These are phyloP conservation scores for Diutina rugosa DNA, from an alignment of 1,139 yeast genomes.

Conservation along the genomic window DNA sequence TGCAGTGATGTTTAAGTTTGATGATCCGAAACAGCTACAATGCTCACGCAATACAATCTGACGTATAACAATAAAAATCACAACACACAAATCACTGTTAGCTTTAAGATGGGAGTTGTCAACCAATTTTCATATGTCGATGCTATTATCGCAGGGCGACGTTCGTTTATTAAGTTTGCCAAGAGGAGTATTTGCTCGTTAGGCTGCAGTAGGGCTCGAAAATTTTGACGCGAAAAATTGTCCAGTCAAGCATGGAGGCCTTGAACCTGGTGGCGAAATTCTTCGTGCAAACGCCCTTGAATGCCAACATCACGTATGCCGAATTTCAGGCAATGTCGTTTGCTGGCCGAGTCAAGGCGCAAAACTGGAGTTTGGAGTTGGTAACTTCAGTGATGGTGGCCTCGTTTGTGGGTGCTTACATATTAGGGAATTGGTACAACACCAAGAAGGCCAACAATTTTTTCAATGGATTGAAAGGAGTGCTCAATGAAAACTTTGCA, in stretches of 20 bases:
- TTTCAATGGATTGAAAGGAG: constrained; percentile 30
- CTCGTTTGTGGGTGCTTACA: constrained; percentile 31
- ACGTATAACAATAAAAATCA: too few species aligned
- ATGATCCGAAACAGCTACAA: too few species aligned
- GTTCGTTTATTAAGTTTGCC: neutral
- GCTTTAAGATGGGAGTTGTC: too few species aligned
- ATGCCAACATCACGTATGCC: constrained; percentile 27
- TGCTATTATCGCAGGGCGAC: neutral
- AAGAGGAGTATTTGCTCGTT: neutral
- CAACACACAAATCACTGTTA: too few species aligned
- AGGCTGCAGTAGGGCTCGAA: neutral
- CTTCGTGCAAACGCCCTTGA: neutral
- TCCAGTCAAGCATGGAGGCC: neutral
- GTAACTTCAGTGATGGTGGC: constrained; percentile 25
- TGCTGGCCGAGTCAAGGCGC: constrained; percentile 33
- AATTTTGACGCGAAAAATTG: neutral
- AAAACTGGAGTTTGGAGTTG: constrained; percentile 70
- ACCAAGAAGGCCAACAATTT: constrained; percentile 36
- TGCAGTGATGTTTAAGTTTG: neutral
- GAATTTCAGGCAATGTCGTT: constrained; percentile 40
- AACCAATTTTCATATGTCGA: too few species aligned
- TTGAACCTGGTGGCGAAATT: neutral
- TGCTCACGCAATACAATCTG: too few species aligned
- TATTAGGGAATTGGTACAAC: constrained; percentile 51
- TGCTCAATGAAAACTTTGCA: constrained; percentile 54